Evolutionary conservation across 768 basidiomycete genomes (phyloP).

Genomic region (Bullera alba): DNA sequence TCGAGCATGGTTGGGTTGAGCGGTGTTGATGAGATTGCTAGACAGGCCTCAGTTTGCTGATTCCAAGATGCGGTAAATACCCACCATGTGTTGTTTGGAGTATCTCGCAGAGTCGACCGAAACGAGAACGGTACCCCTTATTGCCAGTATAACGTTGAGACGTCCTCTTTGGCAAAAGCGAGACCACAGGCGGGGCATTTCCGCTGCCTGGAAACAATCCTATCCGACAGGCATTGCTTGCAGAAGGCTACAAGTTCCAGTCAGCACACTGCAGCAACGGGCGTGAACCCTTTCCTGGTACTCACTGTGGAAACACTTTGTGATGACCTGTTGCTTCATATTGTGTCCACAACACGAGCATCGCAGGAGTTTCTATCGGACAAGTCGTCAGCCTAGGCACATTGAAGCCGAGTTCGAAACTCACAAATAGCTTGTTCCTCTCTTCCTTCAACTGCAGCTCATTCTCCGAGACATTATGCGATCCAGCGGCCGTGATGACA

Average conservation of each 20-base stretch:
- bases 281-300: constrained; percentile 32
- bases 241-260: constrained; percentile 56
- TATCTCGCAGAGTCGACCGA: no score
- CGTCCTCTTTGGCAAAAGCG: constrained; percentile 74
- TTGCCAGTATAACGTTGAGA: constrained; percentile 61
- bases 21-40: no score
- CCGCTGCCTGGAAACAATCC: constrained; percentile 79
- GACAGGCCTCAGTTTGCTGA: no score
- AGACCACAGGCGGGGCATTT: constrained; percentile 87
- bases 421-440: constrained; percentile 38
- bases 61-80: no score
- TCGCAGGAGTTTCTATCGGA: constrained; percentile 74
- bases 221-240: constrained; percentile 65
- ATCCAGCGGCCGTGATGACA: constrained; percentile 14
- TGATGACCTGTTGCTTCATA: constrained; percentile 71
- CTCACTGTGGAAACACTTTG: constrained; percentile 88
- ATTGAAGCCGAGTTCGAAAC: constrained; percentile 6
- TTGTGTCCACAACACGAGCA: constrained; percentile 78
- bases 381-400: no score
- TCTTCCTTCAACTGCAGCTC: constrained; percentile 33
- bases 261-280: constrained; percentile 37
- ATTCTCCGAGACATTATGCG: constrained; percentile 7
- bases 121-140: no score
- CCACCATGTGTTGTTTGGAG: no score
- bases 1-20: no score